Evolutionary conservation across 805 yeast genomes (phyloP).

Genomic region (Millerago galiae): DNA sequence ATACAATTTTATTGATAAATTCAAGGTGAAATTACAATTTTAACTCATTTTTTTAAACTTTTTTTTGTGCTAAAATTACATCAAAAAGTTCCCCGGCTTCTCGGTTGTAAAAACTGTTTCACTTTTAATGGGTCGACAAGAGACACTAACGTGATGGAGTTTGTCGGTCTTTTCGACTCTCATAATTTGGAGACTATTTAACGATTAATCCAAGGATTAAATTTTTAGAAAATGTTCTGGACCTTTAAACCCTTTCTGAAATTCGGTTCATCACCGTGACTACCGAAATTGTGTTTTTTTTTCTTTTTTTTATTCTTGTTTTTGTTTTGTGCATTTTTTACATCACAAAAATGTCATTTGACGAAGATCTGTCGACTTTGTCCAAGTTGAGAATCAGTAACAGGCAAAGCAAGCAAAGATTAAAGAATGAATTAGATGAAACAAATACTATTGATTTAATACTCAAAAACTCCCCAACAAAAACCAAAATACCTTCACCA

Average conservation of each 20-base stretch:
- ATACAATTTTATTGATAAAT: too few species aligned
- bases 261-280: background rate
- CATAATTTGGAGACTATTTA: too few species aligned
- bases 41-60: too few species aligned
- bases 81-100: background rate
- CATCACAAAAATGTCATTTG: background rate
- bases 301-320: too few species aligned
- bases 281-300: background rate
- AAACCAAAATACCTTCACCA: slow-evolving; percentile 7
- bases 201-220: background rate
- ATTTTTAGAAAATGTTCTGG: background rate
- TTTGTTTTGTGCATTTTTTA: background rate
- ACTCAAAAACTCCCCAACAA: slow-evolving; percentile 9
- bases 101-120: background rate
- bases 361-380: slow-evolving; percentile 18
- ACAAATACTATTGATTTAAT: slow-evolving; percentile 4
- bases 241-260: background rate
- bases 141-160: too few species aligned
- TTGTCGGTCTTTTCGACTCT: too few species aligned
- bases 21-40: too few species aligned
- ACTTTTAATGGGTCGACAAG: too few species aligned
- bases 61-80: background rate
- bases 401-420: slow-evolving; percentile 13
- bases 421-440: slow-evolving; percentile 2
- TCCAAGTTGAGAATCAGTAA: slow-evolving; percentile 17